Evolutionary conservation across 192 early-diverging fungal genomes (phyloP), one percentile per base, ranked within the genome.

Genomic region (Entomortierella lignicola): DNA sequence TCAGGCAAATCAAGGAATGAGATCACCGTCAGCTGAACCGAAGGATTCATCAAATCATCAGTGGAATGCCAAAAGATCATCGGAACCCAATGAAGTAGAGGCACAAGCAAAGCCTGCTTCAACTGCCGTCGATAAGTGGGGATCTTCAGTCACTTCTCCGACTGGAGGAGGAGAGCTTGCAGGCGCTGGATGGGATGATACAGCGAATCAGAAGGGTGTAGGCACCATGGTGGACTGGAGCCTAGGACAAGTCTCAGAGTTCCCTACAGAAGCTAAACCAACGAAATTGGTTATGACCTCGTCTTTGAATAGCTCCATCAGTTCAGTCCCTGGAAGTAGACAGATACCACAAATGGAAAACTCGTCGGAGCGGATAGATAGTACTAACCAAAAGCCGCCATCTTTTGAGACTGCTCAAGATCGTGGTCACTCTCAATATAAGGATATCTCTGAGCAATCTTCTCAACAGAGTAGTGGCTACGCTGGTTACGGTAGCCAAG

Each of bases 141-240:
- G 6, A 15, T 3, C 34, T 37, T 10, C 34, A 37, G 4, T 37
- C 10, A 37, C 34, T 50, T 50, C 48, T 23, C 13, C 55, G 3
- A 31, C 31, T 8, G 21, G 55, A 29, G 29, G 55, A 57, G 55
- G 26, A 26, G 47, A 17, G 21, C 3, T 50, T 50, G 47, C 34
- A 10, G 10, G 5, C 34, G 27, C 4, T 31, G 62, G 62, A 18
- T 64, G 62, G 62, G 51, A 23, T 8, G 62, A 37, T 48, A 1
- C 8, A n/a, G 17, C 48, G 25, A 23, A 8, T 4, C 30, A 65
- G 25, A 69, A 64, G 30, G 53, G 60, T 26, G 60, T 43, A 2
- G 67, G 54, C 2, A 54, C 52, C 0, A 13, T 64, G 4, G 74
- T 77, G 6, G 74, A 77, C 25, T 77, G 74, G 74, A 77, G 73